These are phyloP conservation scores for Alternaria ventricosa DNA, from an alignment of 2,329 filamentous ascomycete genomes.

Conservation along the genomic window DNA sequence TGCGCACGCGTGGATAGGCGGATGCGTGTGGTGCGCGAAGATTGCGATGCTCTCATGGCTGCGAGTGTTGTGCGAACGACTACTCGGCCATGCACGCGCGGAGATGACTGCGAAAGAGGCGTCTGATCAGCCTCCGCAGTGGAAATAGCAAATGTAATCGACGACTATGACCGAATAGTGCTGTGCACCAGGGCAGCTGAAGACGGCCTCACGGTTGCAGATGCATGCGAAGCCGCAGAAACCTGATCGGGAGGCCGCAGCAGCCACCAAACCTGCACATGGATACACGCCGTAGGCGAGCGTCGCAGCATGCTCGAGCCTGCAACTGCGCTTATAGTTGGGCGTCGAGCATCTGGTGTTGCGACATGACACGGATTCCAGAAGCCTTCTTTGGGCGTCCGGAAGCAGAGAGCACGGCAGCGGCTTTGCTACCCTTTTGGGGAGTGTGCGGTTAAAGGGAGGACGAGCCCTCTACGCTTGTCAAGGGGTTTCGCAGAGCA, in stretches of 20 bases:
- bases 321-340: conserved; percentile 30
- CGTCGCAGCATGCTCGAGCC: conserved; percentile 11
- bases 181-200: conserved; percentile 39
- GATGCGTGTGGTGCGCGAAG: conserved; percentile 27
- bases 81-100: conserved; percentile 36
- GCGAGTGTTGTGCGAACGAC: conserved; percentile 21
- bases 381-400: conserved; percentile 40
- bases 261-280: conserved; percentile 15
- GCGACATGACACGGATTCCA: conserved; percentile 41
- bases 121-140: conserved; percentile 33
- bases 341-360: conserved; percentile 33
- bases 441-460: conserved; percentile 29
- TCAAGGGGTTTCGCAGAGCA: conserved; percentile 31
- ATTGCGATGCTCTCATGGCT: conserved; percentile 44
- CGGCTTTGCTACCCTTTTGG: conserved; percentile 44
- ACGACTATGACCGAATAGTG: conserved; percentile 18
- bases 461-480: conserved; percentile 25
- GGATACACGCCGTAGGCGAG: conserved; percentile 28
- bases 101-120: conserved; percentile 43
- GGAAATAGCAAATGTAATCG: conserved; percentile 38
- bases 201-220: conserved; percentile 31
- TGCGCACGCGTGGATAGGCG: conserved; percentile 46
- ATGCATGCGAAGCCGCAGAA: conserved; percentile 27
- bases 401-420: conserved; percentile 37
- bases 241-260: conserved; percentile 25